These are phyloP conservation scores for Mortierella antarctica DNA, from an alignment of 192 early-diverging fungal species.

Conservation along the genomic window DNA sequence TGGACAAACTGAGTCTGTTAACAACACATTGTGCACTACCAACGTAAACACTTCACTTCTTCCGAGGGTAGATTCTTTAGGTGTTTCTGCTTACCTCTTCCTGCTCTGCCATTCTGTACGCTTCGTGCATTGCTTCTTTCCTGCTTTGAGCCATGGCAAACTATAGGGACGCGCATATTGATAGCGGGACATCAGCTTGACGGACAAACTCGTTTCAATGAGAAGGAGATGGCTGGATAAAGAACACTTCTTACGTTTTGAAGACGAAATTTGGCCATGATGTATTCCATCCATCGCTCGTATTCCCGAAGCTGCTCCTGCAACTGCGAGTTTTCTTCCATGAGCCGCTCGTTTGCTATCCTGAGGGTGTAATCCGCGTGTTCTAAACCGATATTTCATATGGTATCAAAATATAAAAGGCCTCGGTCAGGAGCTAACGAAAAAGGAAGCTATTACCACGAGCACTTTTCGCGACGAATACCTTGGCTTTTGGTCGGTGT, in stretches of 20 bases:
- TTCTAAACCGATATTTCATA: slow-evolving; percentile 6
- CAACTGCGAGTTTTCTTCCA: slow-evolving; percentile 45
- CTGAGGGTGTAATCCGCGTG: slow-evolving; percentile 36
- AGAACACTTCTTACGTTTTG: slow-evolving; percentile 29
- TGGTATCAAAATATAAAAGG: not conserved
- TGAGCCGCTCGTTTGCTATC: slow-evolving; percentile 44
- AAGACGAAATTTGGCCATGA: slow-evolving; percentile 49
- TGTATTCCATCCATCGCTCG: slow-evolving; percentile 48
- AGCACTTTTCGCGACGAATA: not conserved
- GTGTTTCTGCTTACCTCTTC: slow-evolving; percentile 33
- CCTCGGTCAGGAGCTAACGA: not conserved
- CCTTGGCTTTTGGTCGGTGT: too few relatives aligned
- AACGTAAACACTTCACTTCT: not conserved
- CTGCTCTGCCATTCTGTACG: slow-evolving; percentile 46
- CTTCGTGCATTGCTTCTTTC: slow-evolving; percentile 52
- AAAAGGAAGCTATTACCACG: slow-evolving; percentile 5
- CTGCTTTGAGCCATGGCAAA: slow-evolving; percentile 51
- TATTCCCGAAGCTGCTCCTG: slow-evolving; percentile 49
- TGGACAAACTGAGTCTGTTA: too few relatives aligned
- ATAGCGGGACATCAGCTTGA: too few relatives aligned
- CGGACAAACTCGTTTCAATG: too few relatives aligned
- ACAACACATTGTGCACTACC: too few relatives aligned
- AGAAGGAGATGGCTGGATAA: not conserved
- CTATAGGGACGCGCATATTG: not conserved
- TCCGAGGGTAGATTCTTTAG: not conserved